Evolutionary conservation across 371 early-diverging fungal genomes (phyloP).

Genomic region (Aphelidium insulamus): DNA sequence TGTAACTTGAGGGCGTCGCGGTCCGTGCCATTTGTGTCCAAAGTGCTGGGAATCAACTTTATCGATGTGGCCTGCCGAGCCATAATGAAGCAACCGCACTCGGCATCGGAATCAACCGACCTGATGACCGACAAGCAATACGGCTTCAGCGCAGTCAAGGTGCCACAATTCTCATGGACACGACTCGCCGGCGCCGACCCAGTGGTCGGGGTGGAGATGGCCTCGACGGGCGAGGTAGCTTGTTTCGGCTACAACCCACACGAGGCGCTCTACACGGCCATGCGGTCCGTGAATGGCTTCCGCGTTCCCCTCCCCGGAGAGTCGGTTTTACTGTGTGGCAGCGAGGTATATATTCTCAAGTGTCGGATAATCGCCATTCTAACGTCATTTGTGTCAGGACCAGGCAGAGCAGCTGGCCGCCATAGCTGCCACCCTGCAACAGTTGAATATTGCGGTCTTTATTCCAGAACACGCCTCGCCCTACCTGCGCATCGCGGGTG

Average conservation of each 20-base stretch:
- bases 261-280: constrained; percentile 57
- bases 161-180: constrained; percentile 81
- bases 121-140: constrained; percentile 29
- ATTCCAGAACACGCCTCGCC: too few species aligned
- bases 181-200: constrained; percentile 86
- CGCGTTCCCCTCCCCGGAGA: constrained; percentile 40
- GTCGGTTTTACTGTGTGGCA: constrained; percentile 40
- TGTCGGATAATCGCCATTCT: too few species aligned
- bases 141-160: constrained; percentile 64
- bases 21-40: constrained; percentile 87
- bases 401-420: too few species aligned
- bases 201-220: constrained; percentile 88
- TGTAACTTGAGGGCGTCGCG: constrained; percentile 90
- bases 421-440: too few species aligned
- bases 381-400: too few species aligned
- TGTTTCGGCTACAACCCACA: constrained; percentile 75
- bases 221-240: constrained; percentile 93
- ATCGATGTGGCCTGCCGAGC: constrained; percentile 64
- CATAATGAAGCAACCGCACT: constrained; percentile 15
- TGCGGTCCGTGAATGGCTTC: constrained; percentile 65
- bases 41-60: constrained; percentile 68
- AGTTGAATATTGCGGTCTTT: too few species aligned
- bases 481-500: too few species aligned
- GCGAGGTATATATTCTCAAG: too few species aligned
- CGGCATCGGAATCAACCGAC: constrained; percentile 32